These are phyloP conservation scores for Rhizopogon vulgaris DNA, from an alignment of 768 basidiomycete species.

Conservation along the genomic window DNA sequence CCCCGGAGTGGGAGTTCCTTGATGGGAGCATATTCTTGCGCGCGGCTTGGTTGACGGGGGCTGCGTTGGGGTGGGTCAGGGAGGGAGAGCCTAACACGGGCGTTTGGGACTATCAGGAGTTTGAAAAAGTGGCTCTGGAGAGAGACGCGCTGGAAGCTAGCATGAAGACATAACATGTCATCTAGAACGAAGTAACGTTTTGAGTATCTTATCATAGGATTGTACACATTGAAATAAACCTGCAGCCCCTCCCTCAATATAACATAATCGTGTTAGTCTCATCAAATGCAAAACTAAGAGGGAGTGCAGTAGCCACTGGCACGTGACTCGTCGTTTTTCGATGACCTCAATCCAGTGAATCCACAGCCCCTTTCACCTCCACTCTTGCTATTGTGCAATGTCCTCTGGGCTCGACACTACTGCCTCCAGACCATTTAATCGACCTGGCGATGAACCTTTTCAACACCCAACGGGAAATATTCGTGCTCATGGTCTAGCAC, in stretches of 20 bases:
- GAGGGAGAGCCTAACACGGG: conserved; percentile 29
- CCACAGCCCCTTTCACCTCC: background rate
- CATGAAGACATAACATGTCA: background rate
- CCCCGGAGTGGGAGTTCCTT: conserved; percentile 40
- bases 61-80: conserved; percentile 34
- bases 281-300: too few relatives aligned
- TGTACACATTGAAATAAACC: too few relatives aligned
- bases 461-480: conserved; percentile 14
- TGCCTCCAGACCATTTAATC: conserved; percentile 11
- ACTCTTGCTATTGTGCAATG: conserved; percentile 4
- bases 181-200: background rate
- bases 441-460: conserved; percentile 12
- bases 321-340: too few relatives aligned
- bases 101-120: conserved; percentile 24
- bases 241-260: too few relatives aligned
- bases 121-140: conserved; percentile 17
- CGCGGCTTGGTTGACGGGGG: conserved; percentile 45
- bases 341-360: background rate
- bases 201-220: background rate
- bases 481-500: conserved; percentile 14
- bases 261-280: too few relatives aligned
- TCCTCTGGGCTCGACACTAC: conserved; percentile 10
- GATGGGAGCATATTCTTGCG: conserved; percentile 65
- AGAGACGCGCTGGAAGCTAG: conserved; percentile 14
- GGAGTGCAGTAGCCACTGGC: too few relatives aligned